These are phyloP conservation scores for Malassezia sp. DNA, from an alignment of 1,284 basidiomycete genomes.

Conservation along the genomic window DNA sequence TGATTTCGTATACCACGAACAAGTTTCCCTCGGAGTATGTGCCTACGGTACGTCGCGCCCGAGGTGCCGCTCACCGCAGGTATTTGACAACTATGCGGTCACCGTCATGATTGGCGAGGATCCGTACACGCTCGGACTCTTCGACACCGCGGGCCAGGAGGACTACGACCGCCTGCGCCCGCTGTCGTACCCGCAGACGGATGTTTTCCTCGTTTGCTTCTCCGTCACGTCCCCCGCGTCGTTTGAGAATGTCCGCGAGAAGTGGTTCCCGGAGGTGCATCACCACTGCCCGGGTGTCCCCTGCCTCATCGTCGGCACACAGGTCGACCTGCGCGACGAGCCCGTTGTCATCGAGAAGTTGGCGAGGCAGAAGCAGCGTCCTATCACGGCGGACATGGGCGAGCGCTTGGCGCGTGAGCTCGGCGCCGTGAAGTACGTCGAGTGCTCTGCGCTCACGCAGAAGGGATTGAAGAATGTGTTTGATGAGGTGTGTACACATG, in stretches of 20 bases:
- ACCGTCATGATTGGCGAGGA: conserved; percentile 99
- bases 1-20: conserved; percentile 99
- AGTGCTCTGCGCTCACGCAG: conserved; percentile 97
- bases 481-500: conserved; percentile 57
- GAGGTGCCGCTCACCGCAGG: conserved; percentile 50
- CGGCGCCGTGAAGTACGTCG: conserved; percentile 96
- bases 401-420: conserved; percentile 87
- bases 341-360: conserved; percentile 86
- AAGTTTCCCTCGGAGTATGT: conserved; percentile 69
- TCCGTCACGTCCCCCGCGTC: conserved; percentile 95
- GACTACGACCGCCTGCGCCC: conserved; percentile 98
- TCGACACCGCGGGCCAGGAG: conserved; percentile 99
- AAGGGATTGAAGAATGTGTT: conserved; percentile 99
- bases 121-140: conserved; percentile 93
- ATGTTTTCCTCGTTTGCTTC: conserved; percentile 99
- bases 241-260: conserved; percentile 99
- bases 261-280: conserved; percentile 99
- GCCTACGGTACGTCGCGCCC: conserved; percentile 56
- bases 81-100: conserved; percentile 95
- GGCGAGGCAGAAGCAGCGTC: conserved; percentile 85
- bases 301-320: conserved; percentile 96
- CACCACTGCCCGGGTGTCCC: conserved; percentile 99
- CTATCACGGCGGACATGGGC: conserved; percentile 75
- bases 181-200: conserved; percentile 97
- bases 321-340: conserved; percentile 94